Conservation (phyloP, 306 rosid genomes). For the Prunus campanulata region DNA sequence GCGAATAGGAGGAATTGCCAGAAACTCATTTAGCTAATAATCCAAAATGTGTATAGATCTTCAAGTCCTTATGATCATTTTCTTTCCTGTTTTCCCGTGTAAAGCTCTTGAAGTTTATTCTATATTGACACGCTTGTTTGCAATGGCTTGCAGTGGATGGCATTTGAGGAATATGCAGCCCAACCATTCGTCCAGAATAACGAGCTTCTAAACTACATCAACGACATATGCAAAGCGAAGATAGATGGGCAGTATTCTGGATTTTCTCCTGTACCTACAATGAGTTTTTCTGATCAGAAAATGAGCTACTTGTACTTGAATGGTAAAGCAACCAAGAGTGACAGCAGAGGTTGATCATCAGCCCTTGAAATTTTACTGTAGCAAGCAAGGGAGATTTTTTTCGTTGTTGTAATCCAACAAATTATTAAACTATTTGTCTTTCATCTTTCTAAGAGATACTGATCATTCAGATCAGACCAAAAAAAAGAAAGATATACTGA, state of each 20-base stretch:
- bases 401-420: not conserved
- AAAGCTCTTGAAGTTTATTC: not conserved
- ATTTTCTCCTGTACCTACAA: slow-evolving; percentile 42
- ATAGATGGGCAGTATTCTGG: slow-evolving; percentile 53
- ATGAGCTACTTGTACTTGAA: slow-evolving; percentile 48
- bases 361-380: not conserved
- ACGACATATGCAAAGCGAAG: slow-evolving; percentile 52
- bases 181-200: slow-evolving; percentile 51
- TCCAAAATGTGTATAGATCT: not conserved
- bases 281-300: slow-evolving; percentile 23
- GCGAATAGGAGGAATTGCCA: too few species aligned
- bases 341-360: slow-evolving; percentile 22
- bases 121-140: not conserved
- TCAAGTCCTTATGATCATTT: not conserved
- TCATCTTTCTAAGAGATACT: not conserved
- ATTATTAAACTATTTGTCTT: not conserved
- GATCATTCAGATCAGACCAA: not conserved
- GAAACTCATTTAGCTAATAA: not conserved
- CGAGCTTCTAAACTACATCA: slow-evolving; percentile 38
- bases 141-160: slow-evolving; percentile 74
- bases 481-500: too few species aligned
- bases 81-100: not conserved
- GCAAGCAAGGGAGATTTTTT: not conserved
- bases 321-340: slow-evolving; percentile 37
- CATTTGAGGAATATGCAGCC: slow-evolving; percentile 61